Evolutionary conservation across 768 basidiomycete genomes (phyloP), one percentile per base, ranked within the genome.

Genomic region (Suillus ampliporus): DNA sequence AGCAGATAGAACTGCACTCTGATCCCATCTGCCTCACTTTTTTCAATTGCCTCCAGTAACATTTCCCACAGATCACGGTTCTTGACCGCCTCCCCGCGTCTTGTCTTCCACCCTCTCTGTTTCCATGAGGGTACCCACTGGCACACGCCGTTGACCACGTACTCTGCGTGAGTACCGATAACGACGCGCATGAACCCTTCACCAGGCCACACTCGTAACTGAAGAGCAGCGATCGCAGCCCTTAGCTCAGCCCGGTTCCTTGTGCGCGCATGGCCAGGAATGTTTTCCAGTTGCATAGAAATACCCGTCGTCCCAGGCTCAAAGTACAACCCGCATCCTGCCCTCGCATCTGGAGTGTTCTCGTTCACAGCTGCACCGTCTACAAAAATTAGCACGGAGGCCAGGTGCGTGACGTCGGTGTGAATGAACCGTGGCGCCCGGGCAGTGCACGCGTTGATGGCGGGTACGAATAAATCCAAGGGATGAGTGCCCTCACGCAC

Each of bases 181-280:
- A 76, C 71, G 57, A 78, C 61, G n/a, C 72, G 69, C 23, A 56
- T 61, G 60, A 74, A 74, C 23, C 75, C 71, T 50, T 75, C 74
- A 8, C 67, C 70, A 11, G 59, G 58, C 76, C 76, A 78, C 14
- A 50, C 8, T 8, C 70, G 61, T 50, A 69, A 57, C 21, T 51
- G 51, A 34, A 77, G 65, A 48, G 69, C 71, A 15, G 52, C 59
- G 47, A 72, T 64, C 15, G 65, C 75, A n/a, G 75, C 77, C 17
- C 75, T 71, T 1, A 77, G 71, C 67, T 76, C 77, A n/a, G 77
- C 76, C 68, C 79, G 67, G 74, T 73, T 70, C 65, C 69, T 63
- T 68, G 77, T 70, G 67, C 69, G 71, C 62, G 51, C 43, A 35
- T 63, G 58, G 5, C 57, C 57, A 7, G n/a, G 23, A 17, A 59